Evolutionary conservation across 2,329 filamentous ascomycete species (phyloP).

Genomic region (Talaromyces albobiverticillius): DNA sequence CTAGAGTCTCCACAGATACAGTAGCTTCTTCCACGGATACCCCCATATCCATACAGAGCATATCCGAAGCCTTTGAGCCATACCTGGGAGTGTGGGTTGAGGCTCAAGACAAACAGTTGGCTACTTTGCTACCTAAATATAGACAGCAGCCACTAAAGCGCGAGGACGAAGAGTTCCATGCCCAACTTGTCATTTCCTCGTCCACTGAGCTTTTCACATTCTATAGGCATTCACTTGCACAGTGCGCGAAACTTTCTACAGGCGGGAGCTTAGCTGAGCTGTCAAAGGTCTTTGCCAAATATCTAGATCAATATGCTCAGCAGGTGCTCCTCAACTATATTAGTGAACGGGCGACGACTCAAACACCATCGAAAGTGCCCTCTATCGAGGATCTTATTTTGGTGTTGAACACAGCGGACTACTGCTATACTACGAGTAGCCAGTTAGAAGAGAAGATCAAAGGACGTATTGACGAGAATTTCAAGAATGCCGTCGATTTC

Average conservation of each 20-base stretch:
- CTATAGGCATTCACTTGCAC: constrained; percentile 86
- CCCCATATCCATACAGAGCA: constrained; percentile 80
- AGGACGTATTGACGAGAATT: constrained; percentile 77
- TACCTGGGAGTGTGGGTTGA: constrained; percentile 97
- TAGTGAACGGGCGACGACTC: constrained; percentile 56
- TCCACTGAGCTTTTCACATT: constrained; percentile 97
- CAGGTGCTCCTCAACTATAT: constrained; percentile 78
- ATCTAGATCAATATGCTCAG: constrained; percentile 92
- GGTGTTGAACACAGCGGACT: constrained; percentile 94
- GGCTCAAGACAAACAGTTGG: constrained; percentile 85
- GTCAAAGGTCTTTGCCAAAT: constrained; percentile 81
- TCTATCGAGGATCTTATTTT: constrained; percentile 73
- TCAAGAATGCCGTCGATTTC: constrained; percentile 75
- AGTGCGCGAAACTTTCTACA: constrained; percentile 94
- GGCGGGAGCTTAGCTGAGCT: constrained; percentile 83
- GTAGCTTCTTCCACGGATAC: constrained; percentile 76
- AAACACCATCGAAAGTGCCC: constrained; percentile 51
- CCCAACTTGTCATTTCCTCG: constrained; percentile 84
- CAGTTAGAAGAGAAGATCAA: constrained; percentile 95
- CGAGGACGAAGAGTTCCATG: constrained; percentile 85
- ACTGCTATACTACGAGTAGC: constrained; percentile 89
- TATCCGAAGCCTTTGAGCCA: constrained; percentile 95
- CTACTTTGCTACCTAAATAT: constrained; percentile 81
- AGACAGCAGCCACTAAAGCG: constrained; percentile 76
- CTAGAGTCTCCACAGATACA: constrained; percentile 83